Base-by-base conservation (phyloP, 352 stramenopile species). In the Phytophthora citricola region DNA sequence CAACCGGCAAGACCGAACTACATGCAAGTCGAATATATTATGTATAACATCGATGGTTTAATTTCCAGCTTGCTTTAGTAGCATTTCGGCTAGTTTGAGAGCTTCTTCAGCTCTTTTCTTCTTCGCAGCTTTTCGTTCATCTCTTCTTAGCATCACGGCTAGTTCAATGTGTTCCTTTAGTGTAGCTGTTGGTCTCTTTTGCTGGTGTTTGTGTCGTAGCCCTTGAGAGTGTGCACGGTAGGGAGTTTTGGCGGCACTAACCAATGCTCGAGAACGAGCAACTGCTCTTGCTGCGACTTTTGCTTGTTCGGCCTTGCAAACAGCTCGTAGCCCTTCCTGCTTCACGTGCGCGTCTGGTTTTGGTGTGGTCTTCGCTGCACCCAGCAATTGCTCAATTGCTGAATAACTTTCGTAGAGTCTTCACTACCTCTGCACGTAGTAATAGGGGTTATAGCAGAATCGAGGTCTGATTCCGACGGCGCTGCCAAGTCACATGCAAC, bases 101-200 rank as follows among this genome's bases (percentile, higher is more conserved):
- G 12, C 38, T 20, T 43, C 38, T n/a, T 43, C 38, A 11, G 38
- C 38, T 43, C 38, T 8, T 43, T 43, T 43, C 14, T 43, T 26
- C 20, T 57, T 14, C 11, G 5, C 31, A 17, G 14, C 14, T 20
- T 52, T 40, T 3, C 27, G 11, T 27, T 54, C 29, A 31, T 54
- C 47, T 14, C 47, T 54, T 15, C 47, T 15, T 17, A 6, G 47
- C 47, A 43, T 54, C 20, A 40, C 47, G 14, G 47, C 47, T 11
- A 43, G 27, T 43, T 54, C 5, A 26, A 29, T 54, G 7, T 44
- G 15, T n/a, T 29, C 29, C 31, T 36, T 36, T 36, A 10, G 5
- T 11, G 43, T 8, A 11, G 43, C 5, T 49, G 11, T 14, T 27
- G n/a, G 43, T 49, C 5, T 49, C 31, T 36, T 20, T 20, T 20